phyloP scores from a whole-genome alignment of 495 filamentous ascomycete genomes.

The Letharia columbiana region DNA sequence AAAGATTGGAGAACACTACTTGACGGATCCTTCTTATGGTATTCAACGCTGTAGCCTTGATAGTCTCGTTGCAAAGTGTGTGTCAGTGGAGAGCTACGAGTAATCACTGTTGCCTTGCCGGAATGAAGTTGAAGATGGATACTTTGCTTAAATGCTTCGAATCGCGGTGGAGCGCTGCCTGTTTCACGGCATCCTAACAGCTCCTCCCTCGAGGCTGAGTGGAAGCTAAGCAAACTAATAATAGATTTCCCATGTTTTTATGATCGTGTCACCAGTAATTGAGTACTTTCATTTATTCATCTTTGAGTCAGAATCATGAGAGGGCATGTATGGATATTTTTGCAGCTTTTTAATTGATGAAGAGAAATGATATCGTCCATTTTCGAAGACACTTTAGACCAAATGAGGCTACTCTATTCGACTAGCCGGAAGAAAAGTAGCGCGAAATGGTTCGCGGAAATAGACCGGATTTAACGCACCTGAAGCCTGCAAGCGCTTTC shows the following conservation, averaged over 20 bases:
- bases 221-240: background rate
- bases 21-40: background rate
- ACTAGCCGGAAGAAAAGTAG: too few species aligned
- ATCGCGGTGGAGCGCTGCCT: background rate
- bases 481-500: too few species aligned
- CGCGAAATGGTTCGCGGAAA: too few species aligned
- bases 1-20: background rate
- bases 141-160: too few species aligned
- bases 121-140: background rate
- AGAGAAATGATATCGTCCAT: background rate
- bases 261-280: too few species aligned
- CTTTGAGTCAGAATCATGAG: background rate
- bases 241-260: background rate
- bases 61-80: background rate
- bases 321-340: background rate
- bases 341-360: background rate
- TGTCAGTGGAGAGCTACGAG: background rate
- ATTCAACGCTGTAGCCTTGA: background rate
- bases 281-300: too few species aligned
- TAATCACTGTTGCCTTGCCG: background rate
- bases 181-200: background rate
- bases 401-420: too few species aligned
- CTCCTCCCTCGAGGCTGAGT: background rate
- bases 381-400: too few species aligned
- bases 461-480: too few species aligned